Conservation (phyloP, 192 early-diverging fungal species). For the Gorgonomyces haynaldii region DNA sequence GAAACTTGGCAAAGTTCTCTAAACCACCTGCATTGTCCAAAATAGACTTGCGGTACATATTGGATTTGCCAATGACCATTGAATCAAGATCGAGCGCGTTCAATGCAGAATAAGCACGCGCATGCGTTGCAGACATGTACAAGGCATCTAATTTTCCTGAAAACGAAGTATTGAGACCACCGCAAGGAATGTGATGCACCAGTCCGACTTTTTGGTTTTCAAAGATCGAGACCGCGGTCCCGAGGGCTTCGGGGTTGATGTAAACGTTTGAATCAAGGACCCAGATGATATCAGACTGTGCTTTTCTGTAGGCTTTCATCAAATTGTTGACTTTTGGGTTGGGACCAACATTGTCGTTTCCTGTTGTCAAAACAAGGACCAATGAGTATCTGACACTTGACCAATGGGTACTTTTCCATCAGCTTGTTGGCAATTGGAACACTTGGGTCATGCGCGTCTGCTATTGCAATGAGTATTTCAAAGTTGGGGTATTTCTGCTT, state of each 20-base stretch:
- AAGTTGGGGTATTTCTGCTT: slow-evolving; percentile 75
- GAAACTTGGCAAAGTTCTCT: slow-evolving; percentile 73
- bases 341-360: slow-evolving; percentile 59
- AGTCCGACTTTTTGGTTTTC: slow-evolving; percentile 63
- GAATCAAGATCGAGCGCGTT: slow-evolving; percentile 73
- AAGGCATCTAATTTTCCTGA: slow-evolving; percentile 75
- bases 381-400: slow-evolving; percentile 64
- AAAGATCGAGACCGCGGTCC: slow-evolving; percentile 71
- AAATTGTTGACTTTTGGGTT: slow-evolving; percentile 98
- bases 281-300: slow-evolving; percentile 86
- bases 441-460: slow-evolving; percentile 68
- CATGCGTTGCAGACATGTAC: slow-evolving; percentile 83
- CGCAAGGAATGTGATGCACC: slow-evolving; percentile 89
- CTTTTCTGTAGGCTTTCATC: slow-evolving; percentile 63
- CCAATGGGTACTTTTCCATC: slow-evolving; percentile 58
- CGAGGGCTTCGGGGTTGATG: slow-evolving; percentile 63
- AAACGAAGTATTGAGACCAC: slow-evolving; percentile 55
- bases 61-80: slow-evolving; percentile 83
- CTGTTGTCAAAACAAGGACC: slow-evolving; percentile 44
- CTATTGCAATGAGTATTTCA: slow-evolving; percentile 85
- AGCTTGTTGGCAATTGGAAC: slow-evolving; percentile 60
- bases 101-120: slow-evolving; percentile 90
- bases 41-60: slow-evolving; percentile 74
- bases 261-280: slow-evolving; percentile 87
- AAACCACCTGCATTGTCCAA: slow-evolving; percentile 74